Conservation (phyloP, 1,284 basidiomycete genomes). For the Microbotryum violaceum region DNA sequence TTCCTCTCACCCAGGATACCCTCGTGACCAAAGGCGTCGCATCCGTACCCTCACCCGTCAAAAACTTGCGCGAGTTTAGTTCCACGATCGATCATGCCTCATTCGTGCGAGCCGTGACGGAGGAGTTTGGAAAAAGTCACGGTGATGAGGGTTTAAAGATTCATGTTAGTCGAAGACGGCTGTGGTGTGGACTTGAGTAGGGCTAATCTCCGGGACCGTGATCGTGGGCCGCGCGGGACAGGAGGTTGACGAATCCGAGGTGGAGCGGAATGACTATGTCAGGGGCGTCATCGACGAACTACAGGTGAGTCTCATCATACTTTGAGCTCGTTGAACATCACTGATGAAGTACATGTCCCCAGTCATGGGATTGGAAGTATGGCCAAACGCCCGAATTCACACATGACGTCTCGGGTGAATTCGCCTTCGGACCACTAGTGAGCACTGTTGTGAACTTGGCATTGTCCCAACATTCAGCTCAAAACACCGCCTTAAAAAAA, state of each 20-base stretch:
- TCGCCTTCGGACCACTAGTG: slow-evolving; percentile 21
- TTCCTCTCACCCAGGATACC: slow-evolving; percentile 49
- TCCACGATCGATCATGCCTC: slow-evolving; percentile 54
- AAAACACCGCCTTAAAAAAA: neutral
- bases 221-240: slow-evolving; percentile 40
- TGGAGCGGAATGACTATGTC: slow-evolving; percentile 52
- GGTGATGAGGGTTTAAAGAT: slow-evolving; percentile 29
- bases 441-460: neutral
- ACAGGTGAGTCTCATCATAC: slow-evolving; percentile 46
- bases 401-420: slow-evolving; percentile 37
- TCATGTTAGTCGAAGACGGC: slow-evolving; percentile 23
- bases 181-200: neutral
- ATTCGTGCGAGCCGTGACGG: slow-evolving; percentile 65
- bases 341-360: neutral
- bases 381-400: slow-evolving; percentile 92
- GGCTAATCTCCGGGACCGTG: neutral
- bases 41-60: slow-evolving; percentile 85
- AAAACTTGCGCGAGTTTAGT: slow-evolving; percentile 59
- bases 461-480: neutral
- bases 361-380: slow-evolving; percentile 90
- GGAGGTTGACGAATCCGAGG: slow-evolving; percentile 46
- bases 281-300: slow-evolving; percentile 62
- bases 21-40: slow-evolving; percentile 80
- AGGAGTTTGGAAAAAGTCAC: slow-evolving; percentile 64
- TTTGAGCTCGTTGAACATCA: neutral